Evolutionary conservation across 805 yeast species (phyloP).

Genomic region (Lipomyces spencermartinsiae): DNA sequence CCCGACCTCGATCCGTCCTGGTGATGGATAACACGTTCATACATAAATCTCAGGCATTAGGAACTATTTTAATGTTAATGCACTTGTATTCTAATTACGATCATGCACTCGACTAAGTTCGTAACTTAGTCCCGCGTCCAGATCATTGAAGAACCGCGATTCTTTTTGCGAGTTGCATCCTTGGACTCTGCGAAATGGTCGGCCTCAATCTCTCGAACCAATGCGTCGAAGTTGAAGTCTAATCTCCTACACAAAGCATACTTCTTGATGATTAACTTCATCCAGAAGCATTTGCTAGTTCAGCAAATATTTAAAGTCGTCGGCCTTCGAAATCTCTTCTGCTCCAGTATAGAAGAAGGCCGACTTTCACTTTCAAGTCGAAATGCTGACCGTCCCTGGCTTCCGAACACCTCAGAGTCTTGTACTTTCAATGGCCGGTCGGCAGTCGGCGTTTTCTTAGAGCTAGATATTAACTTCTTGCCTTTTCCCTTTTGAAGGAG

Average conservation of each 20-base stretch:
- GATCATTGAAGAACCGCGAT: no score
- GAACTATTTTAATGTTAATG: neutral
- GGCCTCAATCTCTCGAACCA: neutral
- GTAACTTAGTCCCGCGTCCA: neutral
- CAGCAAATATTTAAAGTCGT: neutral
- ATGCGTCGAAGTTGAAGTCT: neutral
- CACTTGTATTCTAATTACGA: no score
- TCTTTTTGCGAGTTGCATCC: neutral
- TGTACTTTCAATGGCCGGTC: no score
- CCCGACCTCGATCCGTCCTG: neutral
- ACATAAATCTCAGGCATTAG: no score
- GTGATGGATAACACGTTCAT: no score
- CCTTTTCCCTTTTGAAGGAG: neutral
- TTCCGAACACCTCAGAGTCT: neutral
- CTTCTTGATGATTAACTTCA: conserved; percentile 1
- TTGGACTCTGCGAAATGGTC: neutral
- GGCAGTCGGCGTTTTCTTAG: neutral
- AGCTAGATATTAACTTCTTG: neutral
- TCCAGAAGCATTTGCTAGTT: no score
- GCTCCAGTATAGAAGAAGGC: conserved; percentile 4
- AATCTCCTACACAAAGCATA: neutral
- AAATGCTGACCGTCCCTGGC: neutral
- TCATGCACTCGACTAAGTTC: no score
- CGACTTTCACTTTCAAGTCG: neutral
- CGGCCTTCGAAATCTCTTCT: neutral